These are phyloP conservation scores for Kodamaea sagamina DNA, from an alignment of 805 yeast species.

Conservation along the genomic window DNA sequence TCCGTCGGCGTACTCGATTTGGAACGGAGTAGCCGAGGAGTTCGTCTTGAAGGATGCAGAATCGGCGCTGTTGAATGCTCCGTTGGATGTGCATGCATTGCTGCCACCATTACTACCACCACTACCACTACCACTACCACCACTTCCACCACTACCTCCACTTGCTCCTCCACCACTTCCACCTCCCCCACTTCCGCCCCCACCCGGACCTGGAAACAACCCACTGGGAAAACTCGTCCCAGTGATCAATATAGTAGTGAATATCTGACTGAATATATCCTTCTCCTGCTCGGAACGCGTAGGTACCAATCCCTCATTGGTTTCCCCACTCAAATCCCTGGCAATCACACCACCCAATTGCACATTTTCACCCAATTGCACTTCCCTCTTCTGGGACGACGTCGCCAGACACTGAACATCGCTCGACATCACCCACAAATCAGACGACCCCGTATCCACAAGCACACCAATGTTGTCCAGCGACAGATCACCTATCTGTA, in stretches of 20 bases:
- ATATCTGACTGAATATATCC: conserved; percentile 1
- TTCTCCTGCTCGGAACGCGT: conserved; percentile 1
- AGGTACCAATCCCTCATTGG: background rate
- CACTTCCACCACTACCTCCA: conserved; percentile 4
- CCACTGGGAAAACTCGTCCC: conserved; percentile 8
- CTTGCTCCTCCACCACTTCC: background rate
- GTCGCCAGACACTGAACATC: conserved; percentile 26
- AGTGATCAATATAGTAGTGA: conserved; percentile 7
- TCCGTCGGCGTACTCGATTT: conserved; percentile 50
- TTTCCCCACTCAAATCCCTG: background rate
- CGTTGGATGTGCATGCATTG: conserved; percentile 46
- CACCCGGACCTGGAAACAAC: background rate
- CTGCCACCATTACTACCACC: conserved; percentile 10
- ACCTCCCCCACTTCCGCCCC: background rate
- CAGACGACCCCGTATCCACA: conserved; percentile 46
- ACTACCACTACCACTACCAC: conserved; percentile 4
- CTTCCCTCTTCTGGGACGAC: conserved; percentile 9
- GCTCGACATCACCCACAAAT: conserved; percentile 43
- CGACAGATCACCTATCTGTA: conserved; percentile 33
- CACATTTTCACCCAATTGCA: background rate
- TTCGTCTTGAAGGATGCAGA: conserved; percentile 45
- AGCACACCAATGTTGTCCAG: conserved; percentile 30
- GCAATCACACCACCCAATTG: conserved; percentile 1
- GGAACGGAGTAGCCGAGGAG: conserved; percentile 40
- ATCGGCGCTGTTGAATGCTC: conserved; percentile 47